Percentiles rank a stretch among this genome's conserved stretches.
Conservation (phyloP, 768 basidiomycete species). For the Leccinum boreale region DNA sequence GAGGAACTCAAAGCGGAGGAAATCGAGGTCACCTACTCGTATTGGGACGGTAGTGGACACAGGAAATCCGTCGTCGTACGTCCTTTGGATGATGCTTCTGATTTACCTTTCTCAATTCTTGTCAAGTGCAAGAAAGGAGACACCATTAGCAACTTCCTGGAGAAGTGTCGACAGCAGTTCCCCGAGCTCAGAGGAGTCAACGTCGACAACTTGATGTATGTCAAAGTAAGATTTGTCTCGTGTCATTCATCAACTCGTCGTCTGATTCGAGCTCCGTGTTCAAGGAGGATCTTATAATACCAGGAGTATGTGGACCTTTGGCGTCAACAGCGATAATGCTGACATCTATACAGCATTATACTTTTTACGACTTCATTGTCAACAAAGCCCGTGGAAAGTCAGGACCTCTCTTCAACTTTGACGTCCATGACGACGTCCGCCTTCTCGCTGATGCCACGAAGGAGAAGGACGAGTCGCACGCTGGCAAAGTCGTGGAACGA, state of each 20-base stretch:
- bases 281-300: conserved; percentile 96
- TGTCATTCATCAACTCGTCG: neutral
- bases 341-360: conserved; percentile 70
- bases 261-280: conserved; percentile 8
- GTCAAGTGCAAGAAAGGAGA: conserved; percentile 95
- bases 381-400: conserved; percentile 99
- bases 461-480: conserved; percentile 98
- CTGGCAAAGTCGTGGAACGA: conserved; percentile 96
- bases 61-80: conserved; percentile 85
- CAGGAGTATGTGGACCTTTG: conserved; percentile 62
- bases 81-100: conserved; percentile 9
- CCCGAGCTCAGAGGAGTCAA: conserved; percentile 87
- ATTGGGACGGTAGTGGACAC: conserved; percentile 98
- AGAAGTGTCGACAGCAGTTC: conserved; percentile 91
- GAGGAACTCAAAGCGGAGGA: conserved; percentile 65
- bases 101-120: neutral
- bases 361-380: conserved; percentile 97
- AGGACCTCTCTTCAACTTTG: conserved; percentile 96
- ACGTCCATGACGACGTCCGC: conserved; percentile 98
- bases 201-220: conserved; percentile 97
- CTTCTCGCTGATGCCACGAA: conserved; percentile 90
- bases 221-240: conserved; percentile 61
- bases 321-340: neutral
- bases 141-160: conserved; percentile 79
- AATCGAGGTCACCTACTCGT: conserved; percentile 93